Evolutionary conservation across 1,284 basidiomycete species (phyloP), one percentile per base, ranked within the genome.

Genomic region (Naganishia albida): DNA sequence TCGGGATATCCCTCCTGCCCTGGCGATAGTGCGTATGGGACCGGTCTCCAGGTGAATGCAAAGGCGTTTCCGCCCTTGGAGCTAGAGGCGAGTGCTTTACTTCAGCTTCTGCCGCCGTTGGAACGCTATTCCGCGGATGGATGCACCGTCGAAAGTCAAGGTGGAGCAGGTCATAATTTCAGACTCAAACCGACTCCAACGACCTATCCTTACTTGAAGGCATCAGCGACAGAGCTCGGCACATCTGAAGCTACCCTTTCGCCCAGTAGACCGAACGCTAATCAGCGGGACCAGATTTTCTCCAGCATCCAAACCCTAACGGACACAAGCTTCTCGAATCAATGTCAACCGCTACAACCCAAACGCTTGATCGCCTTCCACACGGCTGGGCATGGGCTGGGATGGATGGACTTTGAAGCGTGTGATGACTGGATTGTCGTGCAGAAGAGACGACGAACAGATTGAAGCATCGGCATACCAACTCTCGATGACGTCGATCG

Each of bases 321-420:
- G 13, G n/a, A 20, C n/a, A n/a, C n/a, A 7, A 15, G 1, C 12
- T 4, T 53, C 34, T 16, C 3, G 20, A 1, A 10, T 20, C 18
- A 7, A 23, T 10, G 46, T n/a, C 57, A 42, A 28, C 6, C 44
- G 7, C 42, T 43, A 13, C 46, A 34, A 4, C 4, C 18, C 34
- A 60, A n/a, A 38, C 13, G 23, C 28, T 15, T 49, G n/a, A 50
- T 60, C 34, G 57, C 57, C 23, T 60, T 60, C 26, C 57, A 60
- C 23, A 60, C 34, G 38, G 30, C 57, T 18, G 57, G 57, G 12
- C 49, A 50, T n/a, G 57, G 57, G 34, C 34, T 49, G 15, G 57
- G 57, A 34, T 60, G 46, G 57, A 39, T 49, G 46, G 57, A 60
- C 38, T 60, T 60, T 23, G 30, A 39, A 49, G 57, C 57, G 7